Evolutionary conservation across 164 flowering plant genomes (phyloP), one percentile per base, ranked within the genome.

Genomic region (Akebia trifoliata): DNA sequence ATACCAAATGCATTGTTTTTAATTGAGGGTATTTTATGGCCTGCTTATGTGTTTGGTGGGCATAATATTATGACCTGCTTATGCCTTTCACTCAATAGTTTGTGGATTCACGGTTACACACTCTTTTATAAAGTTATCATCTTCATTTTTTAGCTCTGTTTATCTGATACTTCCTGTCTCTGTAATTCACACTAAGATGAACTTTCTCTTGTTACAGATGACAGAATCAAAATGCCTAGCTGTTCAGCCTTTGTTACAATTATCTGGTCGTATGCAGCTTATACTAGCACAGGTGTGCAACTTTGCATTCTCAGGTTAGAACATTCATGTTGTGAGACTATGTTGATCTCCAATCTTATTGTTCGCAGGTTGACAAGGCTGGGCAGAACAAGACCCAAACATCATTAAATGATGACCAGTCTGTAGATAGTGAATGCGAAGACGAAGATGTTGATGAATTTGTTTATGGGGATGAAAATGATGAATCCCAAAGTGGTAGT

Each of bases 211-310:
- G 26, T 70, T 74, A 32, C 82, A 91, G 98, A 74, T 79, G 68
- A 59, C 82, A 45, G 73, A 73, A 50, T 75, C 82, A 26, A 82
- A 78, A 76, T 77, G 74, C 52, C 42, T 62, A 15, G 75, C 83
- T 25, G 40, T 80, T 55, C 81, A 81, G 54, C 76, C 88, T 43
- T 69, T 91, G 50, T 40, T 84, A 35, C 89, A 83, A 65, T 67
- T 88, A 52, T 78, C 83, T 20, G 98, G 98, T 35, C 85, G 96
- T 40, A 62, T 91, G 73, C 87, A 88, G 64, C 90, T 91, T 56
- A 76, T 81, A 31, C 73, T 63, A 21, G 80, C 94, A 59, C 94
- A 88, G 96, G 98, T 91, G 30, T 12, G 42, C 39, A 49, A 22
- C 58, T 49, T 54, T 49, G 35, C 21, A 7, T 30, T 35, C n/a